Conservation (phyloP, 352 stramenopile species). For the Globisporangium alternatum region DNA sequence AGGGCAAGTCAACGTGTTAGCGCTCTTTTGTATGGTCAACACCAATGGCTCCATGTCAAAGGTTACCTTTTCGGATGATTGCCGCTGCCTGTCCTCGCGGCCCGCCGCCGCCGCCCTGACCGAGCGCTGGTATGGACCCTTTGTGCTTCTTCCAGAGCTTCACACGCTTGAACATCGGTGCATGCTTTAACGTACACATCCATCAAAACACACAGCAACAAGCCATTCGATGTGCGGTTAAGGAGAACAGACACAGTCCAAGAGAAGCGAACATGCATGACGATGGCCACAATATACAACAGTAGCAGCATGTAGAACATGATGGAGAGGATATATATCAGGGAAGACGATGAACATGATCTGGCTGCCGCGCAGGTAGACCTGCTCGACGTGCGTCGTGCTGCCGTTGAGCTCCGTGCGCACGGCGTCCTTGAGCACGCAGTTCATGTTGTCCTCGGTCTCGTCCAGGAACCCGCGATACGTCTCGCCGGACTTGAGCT, state of each 20-base stretch:
- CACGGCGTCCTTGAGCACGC: constrained; percentile 84
- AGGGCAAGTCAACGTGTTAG: neutral
- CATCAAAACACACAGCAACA: constrained; percentile 19
- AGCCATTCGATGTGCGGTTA: constrained; percentile 17
- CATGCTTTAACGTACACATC: constrained; percentile 74
- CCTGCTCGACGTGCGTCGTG: constrained; percentile 73
- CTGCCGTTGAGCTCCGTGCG: constrained; percentile 81
- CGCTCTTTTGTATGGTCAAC: neutral
- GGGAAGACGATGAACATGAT: constrained; percentile 88
- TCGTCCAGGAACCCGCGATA: constrained; percentile 85
- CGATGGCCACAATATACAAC: neutral
- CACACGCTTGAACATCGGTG: constrained; percentile 86
- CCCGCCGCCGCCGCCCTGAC: constrained; percentile 56
- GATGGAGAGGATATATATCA: constrained; percentile 79
- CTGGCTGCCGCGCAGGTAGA: constrained; percentile 83
- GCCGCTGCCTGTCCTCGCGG: constrained; percentile 72
- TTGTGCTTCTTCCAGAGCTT: constrained; percentile 90
- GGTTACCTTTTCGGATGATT: constrained; percentile 74
- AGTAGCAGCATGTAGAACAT: constrained; percentile 13
- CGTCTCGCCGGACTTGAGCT: constrained; percentile 84
- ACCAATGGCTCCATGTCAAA: neutral
- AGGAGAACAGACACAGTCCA: constrained; percentile 25
- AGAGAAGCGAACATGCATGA: constrained; percentile 18
- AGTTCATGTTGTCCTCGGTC: constrained; percentile 91
- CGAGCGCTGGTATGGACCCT: constrained; percentile 65